Percentiles rank a stretch among this genome's conserved stretches.
Conservation (phyloP, 164 flowering plant species). For the Berberis thunbergii region DNA sequence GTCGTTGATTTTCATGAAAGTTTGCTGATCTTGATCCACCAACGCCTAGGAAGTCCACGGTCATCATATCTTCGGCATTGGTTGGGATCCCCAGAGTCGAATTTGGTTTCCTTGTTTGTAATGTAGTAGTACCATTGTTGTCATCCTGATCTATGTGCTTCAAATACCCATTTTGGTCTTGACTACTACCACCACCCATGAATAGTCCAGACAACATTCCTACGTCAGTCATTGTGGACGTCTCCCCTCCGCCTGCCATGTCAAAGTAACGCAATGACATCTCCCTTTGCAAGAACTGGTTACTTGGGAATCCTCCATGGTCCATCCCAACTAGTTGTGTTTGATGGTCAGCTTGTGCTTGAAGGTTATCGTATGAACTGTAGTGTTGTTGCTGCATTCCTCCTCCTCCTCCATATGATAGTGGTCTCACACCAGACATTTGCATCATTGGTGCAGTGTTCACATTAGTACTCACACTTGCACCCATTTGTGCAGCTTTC, state of each 20-base stretch:
- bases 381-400: background rate
- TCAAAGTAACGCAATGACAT: background rate
- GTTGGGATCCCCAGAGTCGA: background rate
- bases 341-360: background rate
- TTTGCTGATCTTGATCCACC: slow-evolving; percentile 8
- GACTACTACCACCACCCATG: background rate
- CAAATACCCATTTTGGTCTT: background rate
- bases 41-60: slow-evolving; percentile 44
- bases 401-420: background rate
- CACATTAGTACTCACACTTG: slow-evolving; percentile 34
- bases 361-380: slow-evolving; percentile 1
- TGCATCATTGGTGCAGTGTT: slow-evolving; percentile 31
- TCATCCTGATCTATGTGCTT: background rate
- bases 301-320: background rate
- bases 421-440: slow-evolving; percentile 3
- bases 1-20: background rate
- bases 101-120: background rate
- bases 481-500: slow-evolving; percentile 51
- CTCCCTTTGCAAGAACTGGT: background rate
- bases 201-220: background rate
- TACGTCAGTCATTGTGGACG: background rate
- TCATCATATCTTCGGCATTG: slow-evolving; percentile 18
- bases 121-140: background rate
- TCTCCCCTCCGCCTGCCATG: background rate
- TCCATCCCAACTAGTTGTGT: background rate